Base-by-base conservation (phyloP, 352 stramenopile species). In the Phytophthora macrochlamydospora region DNA sequence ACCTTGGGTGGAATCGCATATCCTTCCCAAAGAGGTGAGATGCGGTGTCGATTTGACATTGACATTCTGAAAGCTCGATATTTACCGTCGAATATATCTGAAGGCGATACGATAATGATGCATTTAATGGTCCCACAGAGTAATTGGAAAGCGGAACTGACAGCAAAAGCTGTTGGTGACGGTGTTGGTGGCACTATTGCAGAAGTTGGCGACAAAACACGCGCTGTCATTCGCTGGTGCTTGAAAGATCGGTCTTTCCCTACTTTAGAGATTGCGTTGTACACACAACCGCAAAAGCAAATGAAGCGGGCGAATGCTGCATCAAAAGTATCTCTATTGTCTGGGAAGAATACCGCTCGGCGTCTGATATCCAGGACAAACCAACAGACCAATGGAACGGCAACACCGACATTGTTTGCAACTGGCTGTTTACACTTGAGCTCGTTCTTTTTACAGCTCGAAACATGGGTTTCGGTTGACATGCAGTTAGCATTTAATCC, bases 161-260 rank as follows among this genome's bases (percentile, higher is more conserved):
- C 28, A 18, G 28, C 55, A 51, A 35, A 28, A 33, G 62, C 53
- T 7, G 51, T 60, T 12, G 28, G 31, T 31, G 2, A 13, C 12
- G 31, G 12, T 49, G 9, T 6, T 52, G n/a, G 45, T 50, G 51
- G 37, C 9, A 31, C 3, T 49, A 53, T 56, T 30, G 61, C 38
- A 33, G 18, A 3, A 44, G 13, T 67, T 18, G 12, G 30, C 9
- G 56, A 67, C 12, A 62, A 45, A 7, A 12, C 31, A 5, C n/a
- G 49, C 8, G 24, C 45, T 29, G 28, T 59, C 37, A 30, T 71
- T 24, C 59, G 56, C 24, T 75, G 67, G 62, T 62, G 62, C 5
- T 12, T 62, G 2, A 75, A 75, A 45, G 62, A 75, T 54, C 56
- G 67, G 46, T 48, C 64, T 5, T 71, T 71, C 9, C 67, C 67